phyloP scores from a whole-genome alignment of 371 early-diverging fungal species.

The Parasitella parasitica region DNA sequence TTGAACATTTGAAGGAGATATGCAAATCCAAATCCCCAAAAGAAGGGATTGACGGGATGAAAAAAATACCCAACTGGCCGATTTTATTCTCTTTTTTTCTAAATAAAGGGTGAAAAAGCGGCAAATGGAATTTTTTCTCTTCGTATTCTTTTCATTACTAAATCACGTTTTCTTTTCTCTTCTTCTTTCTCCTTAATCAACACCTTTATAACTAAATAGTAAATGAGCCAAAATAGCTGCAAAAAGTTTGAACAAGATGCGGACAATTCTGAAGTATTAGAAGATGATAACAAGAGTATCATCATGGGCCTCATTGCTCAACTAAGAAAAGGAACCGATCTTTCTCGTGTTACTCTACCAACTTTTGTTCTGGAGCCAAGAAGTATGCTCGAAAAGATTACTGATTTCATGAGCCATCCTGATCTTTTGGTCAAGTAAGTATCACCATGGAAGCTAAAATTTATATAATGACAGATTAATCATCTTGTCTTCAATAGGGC shows the following conservation, averaged over 20 bases:
- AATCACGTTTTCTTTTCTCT: constrained; percentile 14
- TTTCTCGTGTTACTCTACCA: constrained; percentile 82
- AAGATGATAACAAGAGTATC: constrained; percentile 82
- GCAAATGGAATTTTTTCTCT: constrained; percentile 9
- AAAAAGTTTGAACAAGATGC: constrained; percentile 13
- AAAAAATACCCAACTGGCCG: neutral
- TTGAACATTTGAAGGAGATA: neutral
- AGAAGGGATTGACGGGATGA: neutral
- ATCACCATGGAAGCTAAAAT: neutral
- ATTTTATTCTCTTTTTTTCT: neutral
- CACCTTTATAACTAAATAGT: neutral
- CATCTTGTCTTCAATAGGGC: constrained; percentile 49
- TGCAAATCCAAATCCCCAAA: neutral
- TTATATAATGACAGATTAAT: too few species aligned
- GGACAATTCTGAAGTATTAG: constrained; percentile 72
- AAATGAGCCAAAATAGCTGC: constrained; percentile 5
- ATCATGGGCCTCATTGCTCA: constrained; percentile 83
- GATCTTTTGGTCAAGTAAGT: constrained; percentile 78
- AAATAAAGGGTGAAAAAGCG: neutral
- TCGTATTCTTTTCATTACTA: neutral
- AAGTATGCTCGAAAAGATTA: constrained; percentile 88
- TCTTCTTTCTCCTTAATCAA: constrained; percentile 6
- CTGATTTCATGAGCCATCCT: constrained; percentile 93
- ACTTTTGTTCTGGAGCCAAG: constrained; percentile 94
- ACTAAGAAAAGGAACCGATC: constrained; percentile 83